Base-by-base conservation (phyloP, 345 rosid genomes). In the Hibiscus tridactylites region DNA sequence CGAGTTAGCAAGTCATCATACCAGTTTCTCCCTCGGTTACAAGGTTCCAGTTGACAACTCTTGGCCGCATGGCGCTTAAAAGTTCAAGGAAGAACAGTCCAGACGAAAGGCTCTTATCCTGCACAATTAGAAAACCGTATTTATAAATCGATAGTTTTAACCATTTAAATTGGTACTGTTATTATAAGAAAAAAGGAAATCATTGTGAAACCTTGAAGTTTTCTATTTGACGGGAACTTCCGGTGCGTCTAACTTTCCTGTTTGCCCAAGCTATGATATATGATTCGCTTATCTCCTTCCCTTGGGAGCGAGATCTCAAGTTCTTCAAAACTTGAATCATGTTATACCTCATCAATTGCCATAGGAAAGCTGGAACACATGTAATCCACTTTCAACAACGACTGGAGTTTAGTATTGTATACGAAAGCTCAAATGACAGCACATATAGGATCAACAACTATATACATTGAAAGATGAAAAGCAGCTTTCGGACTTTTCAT, bases 11-110 rank as follows among this genome's bases (percentile, higher is more conserved):
- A 54, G 63, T 54, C 15, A 61, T 59, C 85, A 61, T 85, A 91
- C 98, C 97, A 11, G 78, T 88, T 88, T 88, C 91, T 52, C 97
- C 98, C 85, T 86, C 92, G 69, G 98, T 91, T 75, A 94, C 96
- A 70, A 94, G 92, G 72, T 89, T 94, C 93, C 96, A 94, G 64
- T 94, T 94, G 31, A 94, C 97, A 67, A 91, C 97, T 84, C 98
- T 88, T 37, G 97, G 96, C 79, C 92, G 97, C 74, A 90, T 92
- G 2, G 92, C 83, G 71, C 93, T 88, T 9, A 94, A 85, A 75
- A 91, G 96, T 77, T 92, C 93, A 2, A 94, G 92, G 85, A 94
- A 88, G 88, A 91, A 90, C 72, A 90, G 69, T 57, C 97, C 97
- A 10, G 10, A 83, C 2, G 98, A 83, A 26, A 94, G 77, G 73